Conservation (phyloP, 192 early-diverging fungal genomes). For the Phycomyces nitens region DNA sequence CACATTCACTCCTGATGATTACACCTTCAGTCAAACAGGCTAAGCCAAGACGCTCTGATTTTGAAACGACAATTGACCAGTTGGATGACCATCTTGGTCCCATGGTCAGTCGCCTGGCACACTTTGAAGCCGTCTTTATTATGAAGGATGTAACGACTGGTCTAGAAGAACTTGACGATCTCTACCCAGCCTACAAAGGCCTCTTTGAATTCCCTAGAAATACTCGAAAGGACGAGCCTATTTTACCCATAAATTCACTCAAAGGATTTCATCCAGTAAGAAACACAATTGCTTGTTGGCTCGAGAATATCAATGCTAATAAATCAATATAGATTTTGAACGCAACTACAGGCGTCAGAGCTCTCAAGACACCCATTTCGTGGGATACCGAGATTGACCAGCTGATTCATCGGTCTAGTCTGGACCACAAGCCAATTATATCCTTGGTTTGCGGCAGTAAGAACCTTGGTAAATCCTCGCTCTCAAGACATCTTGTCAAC, state of each 20-base stretch:
- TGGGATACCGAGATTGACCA: slow-evolving; percentile 36
- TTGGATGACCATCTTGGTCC: slow-evolving; percentile 14
- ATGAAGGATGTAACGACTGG: slow-evolving; percentile 43
- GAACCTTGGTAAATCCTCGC: slow-evolving; percentile 89
- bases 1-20: slow-evolving; percentile 42
- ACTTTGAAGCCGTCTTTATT: slow-evolving; percentile 31
- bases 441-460: slow-evolving; percentile 72
- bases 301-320: background rate
- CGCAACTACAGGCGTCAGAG: slow-evolving; percentile 20
- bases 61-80: slow-evolving; percentile 9
- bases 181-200: slow-evolving; percentile 43
- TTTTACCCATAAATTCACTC: slow-evolving; percentile 11
- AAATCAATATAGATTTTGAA: slow-evolving; percentile 12
- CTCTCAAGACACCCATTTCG: slow-evolving; percentile 33
- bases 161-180: slow-evolving; percentile 42
- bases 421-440: slow-evolving; percentile 37
- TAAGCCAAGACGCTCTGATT: slow-evolving; percentile 12
- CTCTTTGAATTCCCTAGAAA: slow-evolving; percentile 38
- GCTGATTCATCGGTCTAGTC: slow-evolving; percentile 8
- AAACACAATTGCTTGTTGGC: too few relatives aligned
- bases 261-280: slow-evolving; percentile 51
- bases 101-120: background rate
- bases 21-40: slow-evolving; percentile 25
- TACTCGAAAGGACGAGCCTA: slow-evolving; percentile 5
- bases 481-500: slow-evolving; percentile 76